A percentile compares a stretch with the other conserved stretches of the same genome.
These are phyloP conservation scores for Cutaneotrichosporon spelunceum DNA, from an alignment of 1,284 basidiomycete species.

Conservation along the genomic window DNA sequence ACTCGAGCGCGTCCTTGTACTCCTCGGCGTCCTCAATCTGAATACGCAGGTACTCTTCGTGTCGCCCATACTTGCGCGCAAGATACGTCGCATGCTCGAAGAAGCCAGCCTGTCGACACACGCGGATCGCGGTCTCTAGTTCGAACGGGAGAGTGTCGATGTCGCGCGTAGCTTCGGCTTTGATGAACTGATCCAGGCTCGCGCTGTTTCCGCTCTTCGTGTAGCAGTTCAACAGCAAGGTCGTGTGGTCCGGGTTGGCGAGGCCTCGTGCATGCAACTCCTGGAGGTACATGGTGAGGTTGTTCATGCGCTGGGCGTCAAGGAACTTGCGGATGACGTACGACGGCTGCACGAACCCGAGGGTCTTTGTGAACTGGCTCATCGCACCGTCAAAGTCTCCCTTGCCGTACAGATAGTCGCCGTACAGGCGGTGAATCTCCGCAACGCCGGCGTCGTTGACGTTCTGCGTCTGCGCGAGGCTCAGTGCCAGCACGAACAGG, in stretches of 20 bases:
- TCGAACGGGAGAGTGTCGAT: constrained; percentile 84
- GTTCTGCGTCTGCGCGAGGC: constrained; percentile 69
- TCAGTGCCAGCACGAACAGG: constrained; percentile 66
- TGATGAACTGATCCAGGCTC: constrained; percentile 87
- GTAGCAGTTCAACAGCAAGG: constrained; percentile 90
- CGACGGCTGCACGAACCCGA: constrained; percentile 84
- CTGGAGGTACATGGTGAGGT: constrained; percentile 92
- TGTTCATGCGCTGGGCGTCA: constrained; percentile 91
- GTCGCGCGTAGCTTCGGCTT: constrained; percentile 63
- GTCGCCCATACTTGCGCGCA: constrained; percentile 82
- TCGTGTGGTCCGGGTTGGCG: constrained; percentile 95
- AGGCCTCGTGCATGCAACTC: constrained; percentile 84
- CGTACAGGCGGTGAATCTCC: constrained; percentile 83
- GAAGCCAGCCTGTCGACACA: constrained; percentile 94
- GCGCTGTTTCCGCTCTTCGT: constrained; percentile 91
- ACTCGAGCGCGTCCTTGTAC: constrained; percentile 74
- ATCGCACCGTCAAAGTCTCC: constrained; percentile 91
- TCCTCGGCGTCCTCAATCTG: constrained; percentile 90
- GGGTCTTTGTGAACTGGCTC: constrained; percentile 85
- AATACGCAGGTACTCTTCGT: constrained; percentile 90
- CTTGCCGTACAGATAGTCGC: constrained; percentile 86
- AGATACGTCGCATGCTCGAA: constrained; percentile 93
- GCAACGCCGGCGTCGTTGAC: constrained; percentile 70
- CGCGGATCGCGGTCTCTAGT: constrained; percentile 91
- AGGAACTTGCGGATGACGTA: constrained; percentile 98